Evolutionary conservation across 495 filamentous ascomycete species (phyloP).

Genomic region (Pyrenula aspistea): DNA sequence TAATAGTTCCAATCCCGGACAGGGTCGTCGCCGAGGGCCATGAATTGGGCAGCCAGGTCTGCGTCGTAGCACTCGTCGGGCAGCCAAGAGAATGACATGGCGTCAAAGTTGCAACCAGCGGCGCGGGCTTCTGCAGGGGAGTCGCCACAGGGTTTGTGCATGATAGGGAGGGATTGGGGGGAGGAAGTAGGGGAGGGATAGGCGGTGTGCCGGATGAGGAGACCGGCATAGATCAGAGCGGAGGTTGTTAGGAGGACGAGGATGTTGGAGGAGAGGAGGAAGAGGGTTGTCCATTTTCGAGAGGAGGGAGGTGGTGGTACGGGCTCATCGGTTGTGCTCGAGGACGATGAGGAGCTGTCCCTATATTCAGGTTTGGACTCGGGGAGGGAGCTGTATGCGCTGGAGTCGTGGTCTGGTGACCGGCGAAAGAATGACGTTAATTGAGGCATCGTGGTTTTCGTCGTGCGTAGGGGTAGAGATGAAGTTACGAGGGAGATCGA

Average conservation of each 20-base stretch:
- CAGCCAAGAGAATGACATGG: constrained; percentile 9
- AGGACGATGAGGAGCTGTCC: not conserved
- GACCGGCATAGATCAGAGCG: not conserved
- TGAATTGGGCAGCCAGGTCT: not conserved
- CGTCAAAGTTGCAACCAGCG: constrained; percentile 7
- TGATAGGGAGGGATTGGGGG: not conserved
- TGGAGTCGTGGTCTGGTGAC: not conserved
- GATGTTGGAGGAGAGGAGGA: not conserved
- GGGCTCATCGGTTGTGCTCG: not conserved
- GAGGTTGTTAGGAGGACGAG: not conserved
- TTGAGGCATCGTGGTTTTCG: not conserved
- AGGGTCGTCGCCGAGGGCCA: not conserved
- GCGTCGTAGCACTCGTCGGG: constrained; percentile 7
- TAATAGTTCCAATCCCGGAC: constrained; percentile 8
- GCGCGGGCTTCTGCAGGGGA: constrained; percentile 6
- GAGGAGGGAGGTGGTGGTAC: not conserved
- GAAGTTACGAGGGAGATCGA: not conserved
- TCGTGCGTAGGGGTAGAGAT: too few relatives aligned
- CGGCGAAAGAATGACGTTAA: not conserved
- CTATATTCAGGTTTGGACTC: not conserved
- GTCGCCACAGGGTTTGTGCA: constrained; percentile 1
- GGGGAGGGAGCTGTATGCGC: not conserved
- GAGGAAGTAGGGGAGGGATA: not conserved
- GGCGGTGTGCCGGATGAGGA: not conserved
- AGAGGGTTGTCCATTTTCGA: not conserved